Base-by-base conservation (phyloP, 495 filamentous ascomycete genomes). In the Lindgomyces ingoldianus region DNA sequence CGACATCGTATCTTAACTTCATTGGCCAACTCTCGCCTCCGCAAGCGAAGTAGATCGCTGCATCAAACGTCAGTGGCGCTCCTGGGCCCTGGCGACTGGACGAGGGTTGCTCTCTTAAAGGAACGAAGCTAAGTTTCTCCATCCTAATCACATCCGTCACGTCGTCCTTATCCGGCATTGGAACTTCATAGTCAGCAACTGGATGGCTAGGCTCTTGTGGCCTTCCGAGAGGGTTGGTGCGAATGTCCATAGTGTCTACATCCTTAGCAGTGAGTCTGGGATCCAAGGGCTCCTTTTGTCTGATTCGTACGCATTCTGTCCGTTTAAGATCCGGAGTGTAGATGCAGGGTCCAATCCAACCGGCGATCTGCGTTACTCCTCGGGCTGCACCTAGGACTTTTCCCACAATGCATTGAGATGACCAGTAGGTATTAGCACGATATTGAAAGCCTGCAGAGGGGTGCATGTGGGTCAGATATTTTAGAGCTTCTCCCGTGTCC, bases 361-460 rank as follows among this genome's bases (percentile, higher is more conserved):
- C 76, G 41, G 76, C 70, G 44, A 75, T 67, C 41, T 73, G 71
- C 18, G 70, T 77, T 0, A 75, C 74, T 26, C 74, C 76, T 48
- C 69, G 60, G 22, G 62, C 70, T 14, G 76, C 75, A 10, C 76
- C 75, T 4, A 96, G 85, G 24, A 90, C 87, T 70, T 89, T 90
- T 22, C 87, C 88, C 6, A 90, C 85, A 61, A 91, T 87, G 64
- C 79, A 88, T 39, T 80, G 73, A 50, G 83, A 82, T 4, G 85
- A 82, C 87, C 87, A 91, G 77, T 89, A 91, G 1, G 88, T 89
- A 68, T 78, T 82, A 42, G 78, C 81, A 44, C 84, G 81, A 69
- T 89, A 89, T 72, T 91, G 88, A 74, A 91, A 89, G 19, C 88
- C 88, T 62, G 83, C 81, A 60, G 84, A 79, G 1, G 85, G 84